Evolutionary conservation across 2,329 filamentous ascomycete species (phyloP), one percentile per base, ranked within the genome.

Genomic region (Calonectria montana): DNA sequence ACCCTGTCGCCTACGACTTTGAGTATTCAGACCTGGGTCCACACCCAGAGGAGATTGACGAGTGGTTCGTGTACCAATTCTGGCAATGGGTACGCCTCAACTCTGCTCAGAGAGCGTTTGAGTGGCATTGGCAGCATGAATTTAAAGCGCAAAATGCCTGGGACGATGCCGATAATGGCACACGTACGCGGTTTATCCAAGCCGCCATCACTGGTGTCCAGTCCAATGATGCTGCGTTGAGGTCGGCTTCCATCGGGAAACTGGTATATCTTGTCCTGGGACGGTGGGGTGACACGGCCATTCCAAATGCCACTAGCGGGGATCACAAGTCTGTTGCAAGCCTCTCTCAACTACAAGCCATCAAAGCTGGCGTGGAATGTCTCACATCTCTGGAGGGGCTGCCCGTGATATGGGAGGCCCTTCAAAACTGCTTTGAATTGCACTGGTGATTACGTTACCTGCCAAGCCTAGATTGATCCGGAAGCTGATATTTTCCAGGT

Each of bases 41-140:
- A 0, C 93, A 97, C 77, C 91, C 94, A 21, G 94, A 97, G 74
- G 97, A 99, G 86, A 88, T 99, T 59, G 95, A 98, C 81, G 97
- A 99, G 85, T 99, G 97, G 97, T 99, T 99, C 83, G 92, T 93
- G 65, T 98, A 98, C 84, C 93, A 94, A 77, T 92, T 95, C 73
- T 94, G 94, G 83, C 96, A 98, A 81, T 94, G 94, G 84, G 89
- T 93, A 57, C 92, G 96, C 79, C 87, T 98, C 61, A 89, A 94
- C 65, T 90, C 92, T 65, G 92, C 94, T 23, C 94, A 94, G 80
- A 88, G 91, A 43, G 91, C 92, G 2, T 98, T 97, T 80, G 91
- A 95, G 74, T 90, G 91, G 81, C 90, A 92, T 80, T 98, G 94
- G 94, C 84, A 89, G 77, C 86, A 88, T 25, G 88, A 90, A 50